Percentiles rank a stretch among this genome's conserved stretches.
phyloP scores from a whole-genome alignment of 169 alveolate genomes.

The Cryptosporidium parvum region DNA sequence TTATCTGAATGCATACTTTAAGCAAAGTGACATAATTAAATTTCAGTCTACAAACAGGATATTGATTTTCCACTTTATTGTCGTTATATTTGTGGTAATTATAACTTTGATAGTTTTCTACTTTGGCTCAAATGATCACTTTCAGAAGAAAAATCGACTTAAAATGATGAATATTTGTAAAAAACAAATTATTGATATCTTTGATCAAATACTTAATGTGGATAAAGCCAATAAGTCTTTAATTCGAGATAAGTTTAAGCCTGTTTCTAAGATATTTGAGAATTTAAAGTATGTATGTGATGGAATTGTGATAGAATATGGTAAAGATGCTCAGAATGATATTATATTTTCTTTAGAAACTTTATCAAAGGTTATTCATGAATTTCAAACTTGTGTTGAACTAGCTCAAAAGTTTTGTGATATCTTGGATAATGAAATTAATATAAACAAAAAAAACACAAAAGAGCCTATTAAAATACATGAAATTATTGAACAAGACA shows the following conservation, averaged over 20 bases:
- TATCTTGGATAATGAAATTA: conserved; percentile 2
- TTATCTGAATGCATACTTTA: not conserved
- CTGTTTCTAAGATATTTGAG: conserved; percentile 26
- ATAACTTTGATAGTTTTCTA: conserved; percentile 10
- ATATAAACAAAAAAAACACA: not conserved
- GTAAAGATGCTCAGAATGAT: not conserved
- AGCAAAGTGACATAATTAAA: conserved; percentile 16
- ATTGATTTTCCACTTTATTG: conserved; percentile 23
- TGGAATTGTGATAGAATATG: conserved; percentile 4
- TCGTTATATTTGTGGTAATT: not conserved
- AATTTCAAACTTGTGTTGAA: conserved; percentile 27
- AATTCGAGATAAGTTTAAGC: conserved; percentile 6
- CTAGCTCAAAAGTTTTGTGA: conserved; percentile 19
- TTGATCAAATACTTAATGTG: not conserved
- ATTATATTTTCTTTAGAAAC: not conserved
- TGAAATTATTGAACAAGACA: conserved; percentile 36
- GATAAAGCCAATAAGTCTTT: conserved; percentile 5
- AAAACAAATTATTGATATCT: conserved; percentile 11
- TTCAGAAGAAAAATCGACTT: conserved; percentile 43
- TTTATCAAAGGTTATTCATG: not conserved
- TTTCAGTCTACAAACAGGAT: not conserved
- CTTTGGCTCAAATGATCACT: conserved; percentile 50
- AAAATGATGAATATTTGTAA: conserved; percentile 11
- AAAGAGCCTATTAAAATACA: not conserved
- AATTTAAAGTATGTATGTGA: conserved; percentile 1